Conservation (phyloP, 2,329 filamentous ascomycete species). For the Colletotrichum theobromicola region DNA sequence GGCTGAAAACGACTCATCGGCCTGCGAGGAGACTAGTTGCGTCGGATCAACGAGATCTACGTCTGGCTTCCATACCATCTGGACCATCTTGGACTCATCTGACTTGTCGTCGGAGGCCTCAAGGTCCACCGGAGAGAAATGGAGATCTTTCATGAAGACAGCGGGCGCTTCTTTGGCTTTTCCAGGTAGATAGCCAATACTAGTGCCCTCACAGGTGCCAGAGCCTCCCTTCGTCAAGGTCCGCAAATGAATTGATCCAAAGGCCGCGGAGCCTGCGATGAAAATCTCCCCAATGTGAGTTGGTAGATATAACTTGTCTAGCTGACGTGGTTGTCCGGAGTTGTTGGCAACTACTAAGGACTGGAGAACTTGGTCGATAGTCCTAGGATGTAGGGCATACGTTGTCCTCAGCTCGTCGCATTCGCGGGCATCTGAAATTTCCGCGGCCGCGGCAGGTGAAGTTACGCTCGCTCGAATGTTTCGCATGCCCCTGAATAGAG, state of each 20-base stretch:
- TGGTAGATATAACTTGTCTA: neutral
- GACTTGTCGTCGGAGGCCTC: neutral
- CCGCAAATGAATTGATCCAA: neutral
- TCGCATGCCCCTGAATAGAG: neutral
- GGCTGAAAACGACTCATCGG: neutral
- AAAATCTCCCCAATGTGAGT: neutral
- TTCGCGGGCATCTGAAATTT: neutral
- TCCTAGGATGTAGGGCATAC: neutral
- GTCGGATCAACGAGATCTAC: neutral
- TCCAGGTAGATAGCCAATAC: fast-evolving
- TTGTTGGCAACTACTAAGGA: neutral
- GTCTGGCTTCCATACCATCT: neutral
- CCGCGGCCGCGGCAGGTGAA: neutral
- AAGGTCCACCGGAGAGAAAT: neutral
- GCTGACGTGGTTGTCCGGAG: neutral
- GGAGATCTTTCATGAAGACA: neutral
- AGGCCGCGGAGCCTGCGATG: neutral
- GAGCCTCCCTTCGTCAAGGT: neutral
- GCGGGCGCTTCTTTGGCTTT: neutral
- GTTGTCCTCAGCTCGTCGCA: neutral
- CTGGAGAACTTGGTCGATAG: slow-evolving; percentile 1
- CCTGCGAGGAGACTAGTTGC: neutral
- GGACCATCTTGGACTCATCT: neutral
- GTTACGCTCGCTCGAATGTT: neutral
- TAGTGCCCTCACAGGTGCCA: neutral